These are phyloP conservation scores for Chytriomyces sp. DNA, from an alignment of 192 early-diverging fungal genomes.

Conservation along the genomic window DNA sequence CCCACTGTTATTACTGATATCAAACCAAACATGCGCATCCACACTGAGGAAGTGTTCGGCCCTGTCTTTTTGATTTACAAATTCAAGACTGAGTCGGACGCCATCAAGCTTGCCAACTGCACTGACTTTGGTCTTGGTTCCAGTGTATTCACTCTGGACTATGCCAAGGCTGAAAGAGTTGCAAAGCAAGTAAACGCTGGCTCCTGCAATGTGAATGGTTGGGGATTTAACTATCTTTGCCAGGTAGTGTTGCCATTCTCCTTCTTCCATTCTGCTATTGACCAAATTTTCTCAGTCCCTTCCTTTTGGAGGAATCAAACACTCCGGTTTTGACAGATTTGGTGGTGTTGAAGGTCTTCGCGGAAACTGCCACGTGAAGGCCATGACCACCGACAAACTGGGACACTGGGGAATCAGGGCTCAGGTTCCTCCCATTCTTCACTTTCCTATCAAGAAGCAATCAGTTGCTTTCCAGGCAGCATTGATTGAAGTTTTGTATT, in stretches of 20 bases:
- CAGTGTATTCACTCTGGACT: slow-evolving; percentile 45
- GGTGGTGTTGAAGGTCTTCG: slow-evolving; percentile 39
- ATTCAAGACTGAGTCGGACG: slow-evolving; percentile 23
- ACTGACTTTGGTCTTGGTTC: slow-evolving; percentile 36
- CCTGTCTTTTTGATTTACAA: slow-evolving; percentile 31
- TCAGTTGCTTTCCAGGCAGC: slow-evolving; percentile 19
- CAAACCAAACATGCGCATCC: slow-evolving; percentile 67
- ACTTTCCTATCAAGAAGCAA: slow-evolving; percentile 19
- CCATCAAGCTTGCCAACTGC: slow-evolving; percentile 33
- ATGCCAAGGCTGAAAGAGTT: slow-evolving; percentile 44
- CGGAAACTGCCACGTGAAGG: slow-evolving; percentile 33
- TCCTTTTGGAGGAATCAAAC: slow-evolving; percentile 36
- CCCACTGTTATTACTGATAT: slow-evolving; percentile 82
- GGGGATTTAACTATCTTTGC: slow-evolving; percentile 82
- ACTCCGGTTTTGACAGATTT: slow-evolving; percentile 33
- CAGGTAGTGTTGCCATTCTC: too few species aligned
- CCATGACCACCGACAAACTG: slow-evolving; percentile 28
- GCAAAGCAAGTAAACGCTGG: slow-evolving; percentile 63
- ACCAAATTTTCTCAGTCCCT: slow-evolving; percentile 7
- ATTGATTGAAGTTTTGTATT: slow-evolving; percentile 23
- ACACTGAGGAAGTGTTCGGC: slow-evolving; percentile 56
- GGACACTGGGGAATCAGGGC: slow-evolving; percentile 15
- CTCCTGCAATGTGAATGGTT: slow-evolving; percentile 87
- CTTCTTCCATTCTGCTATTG: too few species aligned
- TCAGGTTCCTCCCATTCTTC: slow-evolving; percentile 14